Conservation (phyloP, 2,329 filamentous ascomycete species). For the Pestalotiopsis fici region DNA sequence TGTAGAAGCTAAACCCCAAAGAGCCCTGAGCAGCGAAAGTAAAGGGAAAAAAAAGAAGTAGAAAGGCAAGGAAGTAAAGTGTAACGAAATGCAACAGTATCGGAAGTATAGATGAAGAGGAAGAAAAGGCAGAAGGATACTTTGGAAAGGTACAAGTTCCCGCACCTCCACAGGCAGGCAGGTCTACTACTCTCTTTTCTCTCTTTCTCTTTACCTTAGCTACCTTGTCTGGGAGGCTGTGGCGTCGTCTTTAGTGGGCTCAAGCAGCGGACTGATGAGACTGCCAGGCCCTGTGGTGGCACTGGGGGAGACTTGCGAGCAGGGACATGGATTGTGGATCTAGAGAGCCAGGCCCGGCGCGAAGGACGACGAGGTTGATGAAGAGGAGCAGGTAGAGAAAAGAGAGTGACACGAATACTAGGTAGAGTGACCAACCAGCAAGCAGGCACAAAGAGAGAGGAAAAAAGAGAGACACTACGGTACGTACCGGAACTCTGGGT, state of each 20-base stretch:
- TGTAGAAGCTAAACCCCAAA: conserved; percentile 38
- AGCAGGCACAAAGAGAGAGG: background rate
- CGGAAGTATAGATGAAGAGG: conserved; percentile 15
- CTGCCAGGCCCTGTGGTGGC: conserved; percentile 23
- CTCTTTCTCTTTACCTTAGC: too few species aligned
- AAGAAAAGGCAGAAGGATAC: conserved; percentile 6
- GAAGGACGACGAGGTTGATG: background rate
- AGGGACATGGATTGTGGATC: conserved; percentile 34
- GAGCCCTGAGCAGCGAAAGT: conserved; percentile 36
- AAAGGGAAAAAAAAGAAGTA: conserved; percentile 29
- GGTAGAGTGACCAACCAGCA: background rate
- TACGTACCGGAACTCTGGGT: background rate
- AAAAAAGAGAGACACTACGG: background rate
- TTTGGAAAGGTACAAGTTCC: conserved; percentile 13
- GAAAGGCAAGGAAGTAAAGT: background rate
- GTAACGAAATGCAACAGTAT: conserved; percentile 4
- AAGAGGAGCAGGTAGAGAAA: background rate
- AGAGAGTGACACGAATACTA: conserved; percentile 13
- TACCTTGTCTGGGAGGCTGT: conserved; percentile 21
- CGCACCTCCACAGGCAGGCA: conserved; percentile 24
- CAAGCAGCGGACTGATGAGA: conserved; percentile 19
- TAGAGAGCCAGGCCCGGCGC: conserved; percentile 7
- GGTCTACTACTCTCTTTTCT: conserved; percentile 12
- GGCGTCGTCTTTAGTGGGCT: conserved; percentile 20
- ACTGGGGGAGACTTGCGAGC: conserved; percentile 21